Conservation (phyloP, 371 early-diverging fungal species). For the Apophysomyces elegans region DNA sequence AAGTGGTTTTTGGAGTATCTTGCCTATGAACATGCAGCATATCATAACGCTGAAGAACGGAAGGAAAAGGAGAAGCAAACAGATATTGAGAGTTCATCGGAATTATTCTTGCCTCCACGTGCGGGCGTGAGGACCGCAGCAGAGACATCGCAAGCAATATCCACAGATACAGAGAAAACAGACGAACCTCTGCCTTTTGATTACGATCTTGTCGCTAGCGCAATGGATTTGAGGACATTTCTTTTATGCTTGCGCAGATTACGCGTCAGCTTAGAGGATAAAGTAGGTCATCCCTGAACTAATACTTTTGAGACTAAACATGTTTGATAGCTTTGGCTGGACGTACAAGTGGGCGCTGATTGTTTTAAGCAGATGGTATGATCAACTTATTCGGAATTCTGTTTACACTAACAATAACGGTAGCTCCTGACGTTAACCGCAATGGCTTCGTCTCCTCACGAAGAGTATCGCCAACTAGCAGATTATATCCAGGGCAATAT, state of each 20-base stretch:
- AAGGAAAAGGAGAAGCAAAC: slow-evolving; percentile 15
- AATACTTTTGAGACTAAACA: neutral
- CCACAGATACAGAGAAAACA: neutral
- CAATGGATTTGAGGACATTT: slow-evolving; percentile 56
- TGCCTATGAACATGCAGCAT: slow-evolving; percentile 26
- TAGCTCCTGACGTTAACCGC: slow-evolving; percentile 56
- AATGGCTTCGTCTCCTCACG: slow-evolving; percentile 55
- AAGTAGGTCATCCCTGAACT: slow-evolving; percentile 22
- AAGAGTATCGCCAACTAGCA: slow-evolving; percentile 61
- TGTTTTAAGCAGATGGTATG: slow-evolving; percentile 69
- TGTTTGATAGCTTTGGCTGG: slow-evolving; percentile 23
- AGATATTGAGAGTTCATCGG: slow-evolving; percentile 5
- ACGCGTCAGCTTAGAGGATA: slow-evolving; percentile 53
- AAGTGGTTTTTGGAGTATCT: slow-evolving; percentile 47
- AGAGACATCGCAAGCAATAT: neutral
- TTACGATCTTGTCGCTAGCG: slow-evolving; percentile 60
- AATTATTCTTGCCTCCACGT: neutral
- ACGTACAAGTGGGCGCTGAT: slow-evolving; percentile 58
- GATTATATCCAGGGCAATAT: slow-evolving; percentile 73
- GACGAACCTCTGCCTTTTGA: slow-evolving; percentile 35
- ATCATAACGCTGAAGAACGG: slow-evolving; percentile 10
- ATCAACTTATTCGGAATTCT: neutral
- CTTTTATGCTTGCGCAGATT: slow-evolving; percentile 57
- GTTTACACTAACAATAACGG: neutral
- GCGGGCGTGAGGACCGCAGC: neutral